Conservation (phyloP, 2,329 filamentous ascomycete species). For the Fusarium beomiforme region DNA sequence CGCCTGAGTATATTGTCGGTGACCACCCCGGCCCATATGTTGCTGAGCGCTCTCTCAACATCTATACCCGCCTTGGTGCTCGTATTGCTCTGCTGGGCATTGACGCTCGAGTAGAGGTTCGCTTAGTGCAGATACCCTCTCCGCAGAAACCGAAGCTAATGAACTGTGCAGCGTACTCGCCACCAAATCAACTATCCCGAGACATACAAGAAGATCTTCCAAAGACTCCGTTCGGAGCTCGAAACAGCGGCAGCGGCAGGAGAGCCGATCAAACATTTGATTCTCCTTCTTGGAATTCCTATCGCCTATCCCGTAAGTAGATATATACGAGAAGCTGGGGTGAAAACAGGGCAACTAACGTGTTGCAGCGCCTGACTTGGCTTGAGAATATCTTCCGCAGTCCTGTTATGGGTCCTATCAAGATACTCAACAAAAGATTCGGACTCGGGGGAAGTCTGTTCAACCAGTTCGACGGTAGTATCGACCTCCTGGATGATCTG, state of each 20-base stretch:
- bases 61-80: slow-evolving; percentile 85
- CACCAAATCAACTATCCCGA: slow-evolving; percentile 95
- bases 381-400: slow-evolving; percentile 91
- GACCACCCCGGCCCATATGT: slow-evolving; percentile 88
- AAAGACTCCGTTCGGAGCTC: slow-evolving; percentile 79
- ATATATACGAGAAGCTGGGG: slow-evolving; percentile 33
- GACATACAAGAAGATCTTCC: slow-evolving; percentile 87
- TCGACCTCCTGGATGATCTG: slow-evolving; percentile 90
- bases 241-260: slow-evolving; percentile 70
- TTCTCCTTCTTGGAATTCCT: slow-evolving; percentile 87
- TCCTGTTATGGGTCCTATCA: slow-evolving; percentile 87
- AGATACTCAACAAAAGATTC: slow-evolving; percentile 89
- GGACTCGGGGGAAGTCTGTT: slow-evolving; percentile 86
- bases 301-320: slow-evolving; percentile 78
- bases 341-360: slow-evolving; percentile 10
- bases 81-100: slow-evolving; percentile 87
- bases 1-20: slow-evolving; percentile 83
- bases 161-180: slow-evolving; percentile 73
- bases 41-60: slow-evolving; percentile 83
- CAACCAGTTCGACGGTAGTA: slow-evolving; percentile 93
- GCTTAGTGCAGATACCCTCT: background rate
- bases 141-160: slow-evolving; percentile 53
- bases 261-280: slow-evolving; percentile 86
- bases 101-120: slow-evolving; percentile 88
- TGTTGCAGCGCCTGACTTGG: slow-evolving; percentile 82